phyloP scores from a whole-genome alignment of 257 asterid genomes.

The Craterostigma plantagineum region DNA sequence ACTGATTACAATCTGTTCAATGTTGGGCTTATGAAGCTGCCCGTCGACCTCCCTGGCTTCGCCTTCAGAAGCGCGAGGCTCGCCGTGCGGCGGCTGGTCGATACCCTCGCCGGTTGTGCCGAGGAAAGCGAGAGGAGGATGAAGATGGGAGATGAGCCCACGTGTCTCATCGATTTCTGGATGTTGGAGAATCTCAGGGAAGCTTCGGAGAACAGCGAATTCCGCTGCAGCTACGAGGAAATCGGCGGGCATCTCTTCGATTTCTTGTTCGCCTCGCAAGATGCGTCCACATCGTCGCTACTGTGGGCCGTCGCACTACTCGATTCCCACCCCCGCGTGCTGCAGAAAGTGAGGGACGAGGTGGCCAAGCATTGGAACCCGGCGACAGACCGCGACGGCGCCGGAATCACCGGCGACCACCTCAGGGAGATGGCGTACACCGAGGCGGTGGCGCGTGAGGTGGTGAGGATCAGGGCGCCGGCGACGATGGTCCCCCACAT shows the following conservation, averaged over 20 bases:
- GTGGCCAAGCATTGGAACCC: constrained; percentile 41
- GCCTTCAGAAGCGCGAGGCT: constrained; percentile 71
- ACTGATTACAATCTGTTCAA: constrained; percentile 59
- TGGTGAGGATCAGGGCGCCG: constrained; percentile 65
- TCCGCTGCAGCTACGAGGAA: constrained; percentile 17
- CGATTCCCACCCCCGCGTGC: constrained; percentile 42
- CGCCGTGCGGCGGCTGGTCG: constrained; percentile 37
- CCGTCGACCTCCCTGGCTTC: constrained; percentile 75
- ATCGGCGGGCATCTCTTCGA: constrained; percentile 74
- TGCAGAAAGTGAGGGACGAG: constrained; percentile 38
- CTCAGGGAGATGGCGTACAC: constrained; percentile 69
- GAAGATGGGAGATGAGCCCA: constrained; percentile 45
- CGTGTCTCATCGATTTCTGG: constrained; percentile 75
- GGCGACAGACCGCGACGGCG: constrained; percentile 11
- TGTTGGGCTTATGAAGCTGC: constrained; percentile 69
- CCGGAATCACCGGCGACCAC: constrained; percentile 32
- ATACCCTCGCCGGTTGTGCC: constrained; percentile 45
- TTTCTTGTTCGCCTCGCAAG: constrained; percentile 80
- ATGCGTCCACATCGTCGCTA: constrained; percentile 74
- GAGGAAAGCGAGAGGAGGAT: constrained; percentile 42
- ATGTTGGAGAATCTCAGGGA: constrained; percentile 43
- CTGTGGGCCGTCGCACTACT: constrained; percentile 66
- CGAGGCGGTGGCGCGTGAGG: constrained; percentile 91
- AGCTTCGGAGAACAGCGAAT: constrained; percentile 13
- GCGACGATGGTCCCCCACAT: constrained; percentile 93